Evolutionary conservation across 495 filamentous ascomycete species (phyloP), one percentile per base, ranked within the genome.

Genomic region (Neurospora sp.): DNA sequence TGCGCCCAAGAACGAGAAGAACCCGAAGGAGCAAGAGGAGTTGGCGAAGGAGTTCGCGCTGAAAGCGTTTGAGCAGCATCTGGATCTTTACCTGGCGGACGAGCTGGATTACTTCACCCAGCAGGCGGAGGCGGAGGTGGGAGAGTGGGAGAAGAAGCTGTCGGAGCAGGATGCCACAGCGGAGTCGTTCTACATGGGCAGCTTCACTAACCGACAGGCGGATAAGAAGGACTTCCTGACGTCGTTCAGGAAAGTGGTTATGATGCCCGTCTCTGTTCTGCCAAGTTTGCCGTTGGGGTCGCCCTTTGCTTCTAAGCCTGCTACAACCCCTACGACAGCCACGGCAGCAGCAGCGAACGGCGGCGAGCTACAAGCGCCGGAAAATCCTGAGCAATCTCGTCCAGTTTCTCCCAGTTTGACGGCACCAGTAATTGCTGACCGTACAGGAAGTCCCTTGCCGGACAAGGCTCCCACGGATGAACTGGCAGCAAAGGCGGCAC

Each of bases 241-340:
- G 20, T 96, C 94, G 2, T 99, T 99, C 84, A 98, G 94, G 81
- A 98, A 99, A 78, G 96, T 99, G 10, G 93, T 99, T 74, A 97
- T 98, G 92, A 94, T 97, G 90, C 96, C 96, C 31, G 94, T 98
- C 39, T 96, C 93, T 69, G 94, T 94, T 35, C 82, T 98, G 4
- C 93, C 93, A 4, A 85, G 78, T 17, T 87, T 91, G 69, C 84
- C 84, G 16, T 68, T 81, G 14, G 79, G 76, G 9, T 82, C 79
- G 0, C 79, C 81, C 16, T 85, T 85, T 71, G 82, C 82, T n/a
- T 78, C 77, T 37, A 87, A 85, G 75, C 82, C 88, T 6, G 53
- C 53, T 35, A 37, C 27, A 37, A 65, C 27, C 37, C 61, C 72
- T 76, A 69, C 73, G 38, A 77, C 74, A 75, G 53, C 80, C 10